Evolutionary conservation across 148 eudicot genomes (phyloP), one percentile per base, ranked within the genome.

Genomic region (Suaeda aralocaspica): DNA sequence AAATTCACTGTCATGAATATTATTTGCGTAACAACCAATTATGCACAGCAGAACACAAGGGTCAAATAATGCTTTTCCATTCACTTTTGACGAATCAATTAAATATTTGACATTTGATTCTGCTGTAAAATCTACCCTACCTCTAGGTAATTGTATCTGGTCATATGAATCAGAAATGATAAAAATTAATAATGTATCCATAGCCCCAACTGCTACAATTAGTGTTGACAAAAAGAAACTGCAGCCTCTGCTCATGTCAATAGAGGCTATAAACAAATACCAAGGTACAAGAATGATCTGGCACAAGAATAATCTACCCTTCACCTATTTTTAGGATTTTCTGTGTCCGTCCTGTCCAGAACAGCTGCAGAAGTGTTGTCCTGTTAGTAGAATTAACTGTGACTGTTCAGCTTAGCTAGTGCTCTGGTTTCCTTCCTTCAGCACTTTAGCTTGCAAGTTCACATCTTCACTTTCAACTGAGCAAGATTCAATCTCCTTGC

Each of bases 91-190:
- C 19, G 39, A 68, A 67, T 67, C 73, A 19, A 73, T 26, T 33
- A 5, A 19, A 55, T 46, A 71, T 34, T 58, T 58, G 34, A 49
- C 75, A 77, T 31, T 24, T 66, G 25, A 18, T 59, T 71, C 75
- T 66, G 51, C 67, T 58, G 49, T 36, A 42, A 59, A 56, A 71
- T 28, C 59, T 14, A 45, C 39, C 69, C 74, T 62, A 78, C 58
- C 75, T 67, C 67, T 77, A 72, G 58, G 61, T 69, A 44, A 59
- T 21, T 76, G 66, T 77, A 58, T 50, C 62, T 22, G 31, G 69
- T 53, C 67, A 67, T 51, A 39, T 63, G 18, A 72, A 72, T 77
- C 69, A 77, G 59, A 57, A 63, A 61, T 68, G 64, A 53, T 61
- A 61, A 64, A 67, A 51, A 72, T 77, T 49, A 59, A 12, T 56